Base-by-base conservation (phyloP, 345 rosid species). In the Populus davidiana region DNA sequence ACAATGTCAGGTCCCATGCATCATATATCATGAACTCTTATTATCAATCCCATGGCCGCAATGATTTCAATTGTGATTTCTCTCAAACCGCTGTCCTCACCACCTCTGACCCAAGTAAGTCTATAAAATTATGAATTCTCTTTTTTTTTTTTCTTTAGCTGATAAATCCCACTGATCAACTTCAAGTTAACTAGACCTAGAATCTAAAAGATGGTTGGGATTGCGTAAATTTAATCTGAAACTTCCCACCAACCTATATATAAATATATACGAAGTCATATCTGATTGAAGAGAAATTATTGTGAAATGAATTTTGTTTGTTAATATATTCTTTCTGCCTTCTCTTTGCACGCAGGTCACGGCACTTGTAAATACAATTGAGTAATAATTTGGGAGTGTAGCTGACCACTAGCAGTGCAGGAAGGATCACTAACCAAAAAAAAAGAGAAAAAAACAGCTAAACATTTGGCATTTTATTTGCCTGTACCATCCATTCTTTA, bases 11-110 rank as follows among this genome's bases (percentile, higher is more conserved):
- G 76, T 71, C 89, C 17, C 98, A 89, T 43, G 93, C 96, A 0
- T 84, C 93, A 0, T 92, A 76, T 63, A 87, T 84, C 70, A 94
- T 94, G 98, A 91, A 90, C 67, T 85, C 94, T 23, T 94, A 78
- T 75, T 94, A 87, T 76, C 89, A 83, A 56, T 68, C 74, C 23
- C 79, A 86, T 13, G 96, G 97, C 0, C 82, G 77, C 67, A 70
- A 33, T 12, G 82, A 80, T 35, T 75, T 54, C 47, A 73, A 71
- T 65, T 92, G 97, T 52, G 78, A 88, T 72, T 92, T 94, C 72
- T 67, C 90, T 2, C 79, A 85, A 52, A 78, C 89, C 1, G 94
- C 89, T 33, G 66, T 80, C 11, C 36, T 92, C 36, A 83, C 87
- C 33, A 23, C 80, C 25, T 10, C n/a, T 27, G 75, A 90, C 72